phyloP scores from a whole-genome alignment of 2,329 filamentous ascomycete genomes.

The Penicillium sclerotiorum region DNA sequence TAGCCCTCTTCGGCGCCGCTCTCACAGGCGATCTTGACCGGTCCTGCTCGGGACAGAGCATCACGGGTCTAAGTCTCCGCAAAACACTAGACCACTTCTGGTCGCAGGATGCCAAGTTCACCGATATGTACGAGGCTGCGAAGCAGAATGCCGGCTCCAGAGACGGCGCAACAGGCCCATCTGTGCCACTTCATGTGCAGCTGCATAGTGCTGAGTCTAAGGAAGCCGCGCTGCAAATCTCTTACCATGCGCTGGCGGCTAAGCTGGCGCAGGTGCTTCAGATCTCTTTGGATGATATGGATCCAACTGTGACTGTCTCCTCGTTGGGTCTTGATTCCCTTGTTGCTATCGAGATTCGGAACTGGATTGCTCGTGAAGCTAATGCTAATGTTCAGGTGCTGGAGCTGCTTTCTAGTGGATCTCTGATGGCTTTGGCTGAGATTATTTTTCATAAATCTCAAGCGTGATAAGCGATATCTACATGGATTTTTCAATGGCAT shows the following conservation, averaged over 20 bases:
- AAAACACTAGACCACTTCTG: slow-evolving; percentile 52
- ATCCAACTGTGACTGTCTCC: slow-evolving; percentile 33
- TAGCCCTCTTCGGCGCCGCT: slow-evolving; percentile 57
- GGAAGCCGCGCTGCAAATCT: slow-evolving; percentile 51
- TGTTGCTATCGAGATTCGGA: slow-evolving; percentile 28
- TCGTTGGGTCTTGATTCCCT: slow-evolving; percentile 27
- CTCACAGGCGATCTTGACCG: slow-evolving; percentile 50
- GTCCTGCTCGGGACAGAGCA: slow-evolving; percentile 54
- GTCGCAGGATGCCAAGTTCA: slow-evolving; percentile 59
- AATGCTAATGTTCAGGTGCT: slow-evolving; percentile 35
- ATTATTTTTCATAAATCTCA: slow-evolving; percentile 29
- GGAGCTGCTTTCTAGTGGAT: slow-evolving; percentile 31
- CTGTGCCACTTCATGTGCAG: slow-evolving; percentile 50
- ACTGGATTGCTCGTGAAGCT: slow-evolving; percentile 29
- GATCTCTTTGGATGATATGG: slow-evolving; percentile 54
- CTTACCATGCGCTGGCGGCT: slow-evolving; percentile 50
- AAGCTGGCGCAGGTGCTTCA: slow-evolving; percentile 56
- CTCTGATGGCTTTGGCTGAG: slow-evolving; percentile 26
- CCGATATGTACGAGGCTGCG: slow-evolving; percentile 49
- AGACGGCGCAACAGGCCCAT: slow-evolving; percentile 11
- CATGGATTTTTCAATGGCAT: not conserved
- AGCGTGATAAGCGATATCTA: slow-evolving; percentile 4
- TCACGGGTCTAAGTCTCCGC: slow-evolving; percentile 57
- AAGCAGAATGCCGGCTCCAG: slow-evolving; percentile 25
- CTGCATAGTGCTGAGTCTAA: slow-evolving; percentile 46